Evolutionary conservation across 2,329 filamentous ascomycete genomes (phyloP).

Genomic region (Sarocladium oryzae): DNA sequence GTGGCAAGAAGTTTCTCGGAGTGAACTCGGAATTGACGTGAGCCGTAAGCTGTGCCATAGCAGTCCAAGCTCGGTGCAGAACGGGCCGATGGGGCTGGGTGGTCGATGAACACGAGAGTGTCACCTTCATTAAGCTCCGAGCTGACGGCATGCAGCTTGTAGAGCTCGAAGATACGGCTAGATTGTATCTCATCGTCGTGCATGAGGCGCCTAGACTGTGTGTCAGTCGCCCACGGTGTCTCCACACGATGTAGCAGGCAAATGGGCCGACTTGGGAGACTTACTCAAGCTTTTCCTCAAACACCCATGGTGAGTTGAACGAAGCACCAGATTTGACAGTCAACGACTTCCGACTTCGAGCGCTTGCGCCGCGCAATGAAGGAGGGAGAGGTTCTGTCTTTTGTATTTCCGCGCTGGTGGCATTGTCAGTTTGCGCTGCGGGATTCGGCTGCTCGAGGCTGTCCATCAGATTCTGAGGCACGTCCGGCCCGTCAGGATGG

Average conservation of each 20-base stretch:
- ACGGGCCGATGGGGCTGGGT: slow-evolving; percentile 13
- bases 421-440: background rate
- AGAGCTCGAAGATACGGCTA: slow-evolving; percentile 20
- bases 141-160: slow-evolving; percentile 19
- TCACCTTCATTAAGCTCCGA: slow-evolving; percentile 28
- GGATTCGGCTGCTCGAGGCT: background rate
- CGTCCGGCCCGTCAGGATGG: background rate
- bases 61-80: slow-evolving; percentile 23
- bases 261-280: background rate
- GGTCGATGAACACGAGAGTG: slow-evolving; percentile 38
- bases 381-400: background rate
- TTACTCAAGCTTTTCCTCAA: slow-evolving; percentile 9
- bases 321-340: slow-evolving; percentile 2
- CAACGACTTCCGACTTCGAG: background rate
- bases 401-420: background rate
- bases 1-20: slow-evolving; percentile 40
- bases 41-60: slow-evolving; percentile 25
- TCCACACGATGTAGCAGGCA: background rate
- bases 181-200: slow-evolving; percentile 14
- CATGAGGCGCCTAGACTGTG: background rate
- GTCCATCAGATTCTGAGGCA: background rate
- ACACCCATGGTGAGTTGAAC: slow-evolving; percentile 3
- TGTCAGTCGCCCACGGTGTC: background rate
- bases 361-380: background rate
- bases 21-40: slow-evolving; percentile 35